Percentiles rank a stretch among this genome's conserved stretches.
Conservation (phyloP, 495 filamentous ascomycete species). For the Barbatosphaeria neglecta region DNA sequence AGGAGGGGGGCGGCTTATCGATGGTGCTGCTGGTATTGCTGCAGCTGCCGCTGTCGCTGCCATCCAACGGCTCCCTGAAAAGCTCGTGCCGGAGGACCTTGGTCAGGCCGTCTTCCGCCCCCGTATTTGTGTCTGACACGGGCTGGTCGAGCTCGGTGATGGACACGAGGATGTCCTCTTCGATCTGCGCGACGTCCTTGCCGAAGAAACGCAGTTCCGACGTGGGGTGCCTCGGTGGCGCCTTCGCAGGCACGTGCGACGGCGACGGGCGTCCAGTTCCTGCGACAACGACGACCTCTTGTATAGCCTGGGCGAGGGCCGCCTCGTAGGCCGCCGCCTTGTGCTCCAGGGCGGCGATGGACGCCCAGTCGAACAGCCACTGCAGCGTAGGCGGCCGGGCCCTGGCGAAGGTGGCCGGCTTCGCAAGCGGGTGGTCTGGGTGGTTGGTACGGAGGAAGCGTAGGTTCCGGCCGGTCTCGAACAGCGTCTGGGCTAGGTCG, state of each 20-base stretch:
- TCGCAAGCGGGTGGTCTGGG: constrained; percentile 64
- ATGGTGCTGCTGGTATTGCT: no score
- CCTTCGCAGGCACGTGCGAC: background rate
- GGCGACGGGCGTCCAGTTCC: background rate
- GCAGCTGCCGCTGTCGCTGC: no score
- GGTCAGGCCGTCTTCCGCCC: constrained; percentile 19
- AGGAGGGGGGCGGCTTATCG: no score
- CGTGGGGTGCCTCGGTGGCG: background rate
- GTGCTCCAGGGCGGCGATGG: constrained; percentile 50
- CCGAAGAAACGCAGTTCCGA: constrained; percentile 35
- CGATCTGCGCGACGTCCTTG: constrained; percentile 35
- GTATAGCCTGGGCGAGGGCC: constrained; percentile 32
- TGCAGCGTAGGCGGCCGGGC: constrained; percentile 45
- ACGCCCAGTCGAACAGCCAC: constrained; percentile 68
- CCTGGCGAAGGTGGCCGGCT: constrained; percentile 29
- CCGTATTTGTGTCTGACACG: constrained; percentile 5
- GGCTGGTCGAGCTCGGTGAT: constrained; percentile 32
- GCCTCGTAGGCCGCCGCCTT: constrained; percentile 54
- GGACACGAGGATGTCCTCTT: constrained; percentile 36
- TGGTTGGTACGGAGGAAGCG: constrained; percentile 61
- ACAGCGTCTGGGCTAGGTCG: constrained; percentile 54
- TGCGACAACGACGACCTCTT: background rate
- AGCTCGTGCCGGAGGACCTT: constrained; percentile 17
- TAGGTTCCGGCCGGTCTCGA: constrained; percentile 68
- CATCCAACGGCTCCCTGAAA: no score